These are phyloP conservation scores for Amyloporia xantha DNA, from an alignment of 768 basidiomycete genomes.

Conservation along the genomic window DNA sequence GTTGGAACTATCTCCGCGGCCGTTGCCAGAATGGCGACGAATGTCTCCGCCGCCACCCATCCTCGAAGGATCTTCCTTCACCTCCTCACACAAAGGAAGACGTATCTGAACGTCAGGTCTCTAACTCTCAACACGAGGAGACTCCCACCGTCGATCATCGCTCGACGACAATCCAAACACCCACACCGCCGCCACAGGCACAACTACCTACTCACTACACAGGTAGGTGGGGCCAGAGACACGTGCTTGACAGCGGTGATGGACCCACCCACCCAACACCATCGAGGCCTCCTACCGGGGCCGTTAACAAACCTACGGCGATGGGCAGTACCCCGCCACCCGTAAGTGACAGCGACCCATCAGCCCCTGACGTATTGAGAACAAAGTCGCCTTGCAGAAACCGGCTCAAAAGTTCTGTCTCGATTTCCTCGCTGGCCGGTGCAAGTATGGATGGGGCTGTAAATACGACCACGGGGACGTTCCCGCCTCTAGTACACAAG, in stretches of 20 bases:
- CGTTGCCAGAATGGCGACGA: neutral
- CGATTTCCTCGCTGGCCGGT: constrained; percentile 5
- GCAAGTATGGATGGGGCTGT: constrained; percentile 3
- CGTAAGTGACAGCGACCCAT: neutral
- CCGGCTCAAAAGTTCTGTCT: constrained; percentile 4
- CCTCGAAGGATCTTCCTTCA: neutral
- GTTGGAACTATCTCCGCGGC: neutral
- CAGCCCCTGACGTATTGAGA: neutral
- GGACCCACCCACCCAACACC: neutral
- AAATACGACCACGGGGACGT: neutral
- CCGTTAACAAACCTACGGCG: no score
- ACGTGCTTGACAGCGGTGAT: constrained; percentile 1
- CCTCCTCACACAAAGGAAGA: neutral
- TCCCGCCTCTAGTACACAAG: neutral
- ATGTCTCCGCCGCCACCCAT: neutral
- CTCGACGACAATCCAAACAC: no score
- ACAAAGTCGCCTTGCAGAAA: neutral
- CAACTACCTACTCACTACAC: neutral
- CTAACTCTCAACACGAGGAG: no score
- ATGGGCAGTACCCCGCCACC: no score
- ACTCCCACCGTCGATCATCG: no score
- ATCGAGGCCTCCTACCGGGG: neutral
- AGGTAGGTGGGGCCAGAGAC: neutral
- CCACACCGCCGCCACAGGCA: constrained; percentile 1
- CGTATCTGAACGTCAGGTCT: neutral